These are phyloP conservation scores for Wickerhamomyces sydowiorum DNA, from an alignment of 805 yeast genomes.

Conservation along the genomic window DNA sequence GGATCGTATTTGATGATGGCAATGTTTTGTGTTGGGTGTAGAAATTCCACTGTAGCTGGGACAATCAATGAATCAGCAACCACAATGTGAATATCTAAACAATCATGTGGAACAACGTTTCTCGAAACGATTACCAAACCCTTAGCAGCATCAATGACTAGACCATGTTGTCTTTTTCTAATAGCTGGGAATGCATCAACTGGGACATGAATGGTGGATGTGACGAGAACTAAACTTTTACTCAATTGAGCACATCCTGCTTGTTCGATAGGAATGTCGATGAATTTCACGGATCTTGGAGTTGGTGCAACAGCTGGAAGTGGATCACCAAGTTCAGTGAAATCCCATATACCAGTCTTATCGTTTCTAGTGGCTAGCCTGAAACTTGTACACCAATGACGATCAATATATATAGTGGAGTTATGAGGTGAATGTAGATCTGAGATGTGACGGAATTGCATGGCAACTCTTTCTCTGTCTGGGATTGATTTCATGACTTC, in stretches of 20 bases:
- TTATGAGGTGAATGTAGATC: constrained; percentile 73
- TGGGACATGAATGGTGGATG: constrained; percentile 58
- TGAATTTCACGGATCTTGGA: constrained; percentile 63
- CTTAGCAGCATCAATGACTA: constrained; percentile 71
- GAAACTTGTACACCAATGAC: constrained; percentile 79
- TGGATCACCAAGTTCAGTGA: constrained; percentile 45
- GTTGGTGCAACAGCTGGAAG: constrained; percentile 43
- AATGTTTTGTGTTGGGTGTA: constrained; percentile 85
- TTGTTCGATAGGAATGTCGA: constrained; percentile 60
- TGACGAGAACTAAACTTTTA: constrained; percentile 67
- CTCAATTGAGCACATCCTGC: constrained; percentile 48
- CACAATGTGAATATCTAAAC: constrained; percentile 62
- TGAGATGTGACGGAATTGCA: constrained; percentile 68
- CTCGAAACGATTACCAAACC: constrained; percentile 82
- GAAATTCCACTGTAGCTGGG: constrained; percentile 73
- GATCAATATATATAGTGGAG: constrained; percentile 65
- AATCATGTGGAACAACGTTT: constrained; percentile 75
- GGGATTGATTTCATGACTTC: constrained; percentile 76
- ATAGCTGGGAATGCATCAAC: constrained; percentile 70
- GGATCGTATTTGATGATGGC: constrained; percentile 84
- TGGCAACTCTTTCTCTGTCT: constrained; percentile 65
- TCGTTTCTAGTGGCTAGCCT: constrained; percentile 62
- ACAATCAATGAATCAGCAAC: constrained; percentile 82
- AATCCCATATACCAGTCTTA: constrained; percentile 53
- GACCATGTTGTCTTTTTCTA: constrained; percentile 63